Evolutionary conservation across 2,329 filamentous ascomycete species (phyloP), one percentile per base, ranked within the genome.

Genomic region (Aureobasidium musti): DNA sequence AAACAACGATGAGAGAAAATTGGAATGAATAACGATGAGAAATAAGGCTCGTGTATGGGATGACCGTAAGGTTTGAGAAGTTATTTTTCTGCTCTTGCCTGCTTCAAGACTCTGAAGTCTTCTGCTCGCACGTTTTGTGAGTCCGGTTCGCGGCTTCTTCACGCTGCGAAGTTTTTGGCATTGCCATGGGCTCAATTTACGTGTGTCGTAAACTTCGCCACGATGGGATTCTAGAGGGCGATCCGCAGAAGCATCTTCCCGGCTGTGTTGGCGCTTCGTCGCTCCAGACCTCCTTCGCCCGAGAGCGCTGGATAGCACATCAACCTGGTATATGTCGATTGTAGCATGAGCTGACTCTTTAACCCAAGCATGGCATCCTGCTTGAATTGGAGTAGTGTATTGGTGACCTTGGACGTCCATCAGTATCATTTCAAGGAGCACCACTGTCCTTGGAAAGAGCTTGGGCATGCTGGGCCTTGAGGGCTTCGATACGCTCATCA

Each of bases 401-500:
- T 28, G 23, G 14, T 49, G 13, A 17, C 13, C 2, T 19, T 49
- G 45, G 14, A 14, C 14, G 5, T 17, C 14, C 30, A 23, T 21
- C 17, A 35, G 8, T 35, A 2, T 6, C 2, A 1, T 30, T 23
- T 63, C 45, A 63, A 6, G 59, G 6, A 26, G 59, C 30, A 10
- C 30, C 26, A 41, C 7, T 53, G 3, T 21, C 26, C 17, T 37
- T n/a, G 4, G 35, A 8, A 39, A 14, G 21, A 8, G 35, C 17
- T 33, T 63, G 37, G 33, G 50, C n/a, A 28, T 54, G 37, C 50
- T 54, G 26, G 11, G 28, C 5, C 14, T 56, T 65, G 11, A 88
- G 73, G 45, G 78, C 81, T 56, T 82, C 83, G 70, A 95, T 91
- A 73, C 86, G 87, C 64, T 94, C 91, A 72, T 95, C 90, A 41